A percentile compares a stretch with the other conserved stretches of the same genome.
Evolutionary conservation across 2,329 filamentous ascomycete species (phyloP).

Genomic region (Botrytis pseudocinerea): DNA sequence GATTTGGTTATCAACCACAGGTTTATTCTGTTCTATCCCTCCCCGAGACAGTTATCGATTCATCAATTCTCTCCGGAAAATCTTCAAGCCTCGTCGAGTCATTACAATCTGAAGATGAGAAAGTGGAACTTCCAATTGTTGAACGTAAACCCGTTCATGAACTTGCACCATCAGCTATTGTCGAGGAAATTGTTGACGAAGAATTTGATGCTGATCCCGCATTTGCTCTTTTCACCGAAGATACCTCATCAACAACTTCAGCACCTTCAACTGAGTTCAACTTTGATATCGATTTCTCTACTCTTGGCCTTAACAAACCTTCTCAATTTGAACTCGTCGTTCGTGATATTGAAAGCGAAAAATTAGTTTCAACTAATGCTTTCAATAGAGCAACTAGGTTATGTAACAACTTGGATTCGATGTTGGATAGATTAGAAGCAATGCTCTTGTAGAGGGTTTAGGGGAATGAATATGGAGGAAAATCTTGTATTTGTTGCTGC

Average conservation of each 20-base stretch:
- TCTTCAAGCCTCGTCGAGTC: slow-evolving; percentile 52
- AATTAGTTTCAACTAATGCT: slow-evolving; percentile 36
- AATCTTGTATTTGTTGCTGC: slow-evolving; percentile 28
- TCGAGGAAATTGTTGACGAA: slow-evolving; percentile 47
- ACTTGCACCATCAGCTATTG: slow-evolving; percentile 24
- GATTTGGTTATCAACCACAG: slow-evolving; percentile 64
- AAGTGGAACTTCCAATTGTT: slow-evolving; percentile 51
- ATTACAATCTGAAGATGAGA: slow-evolving; percentile 46
- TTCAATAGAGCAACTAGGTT: slow-evolving; percentile 34
- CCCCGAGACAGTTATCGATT: slow-evolving; percentile 57
- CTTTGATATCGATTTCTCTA: slow-evolving; percentile 50
- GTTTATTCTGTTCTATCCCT: slow-evolving; percentile 72
- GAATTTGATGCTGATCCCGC: slow-evolving; percentile 64
- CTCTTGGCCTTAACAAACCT: slow-evolving; percentile 63
- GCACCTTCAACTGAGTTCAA: slow-evolving; percentile 42
- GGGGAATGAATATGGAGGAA: neutral
- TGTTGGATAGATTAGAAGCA: slow-evolving; percentile 34
- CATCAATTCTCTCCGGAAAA: slow-evolving; percentile 71
- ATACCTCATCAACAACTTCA: slow-evolving; percentile 30
- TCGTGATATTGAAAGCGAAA: slow-evolving; percentile 50
- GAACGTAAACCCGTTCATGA: slow-evolving; percentile 43
- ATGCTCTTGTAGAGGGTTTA: slow-evolving; percentile 30
- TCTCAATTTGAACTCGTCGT: slow-evolving; percentile 66
- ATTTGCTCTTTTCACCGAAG: slow-evolving; percentile 59
- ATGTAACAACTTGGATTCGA: slow-evolving; percentile 34